phyloP scores from a whole-genome alignment of 768 basidiomycete species.

The Rhodotorula paludigena region DNA sequence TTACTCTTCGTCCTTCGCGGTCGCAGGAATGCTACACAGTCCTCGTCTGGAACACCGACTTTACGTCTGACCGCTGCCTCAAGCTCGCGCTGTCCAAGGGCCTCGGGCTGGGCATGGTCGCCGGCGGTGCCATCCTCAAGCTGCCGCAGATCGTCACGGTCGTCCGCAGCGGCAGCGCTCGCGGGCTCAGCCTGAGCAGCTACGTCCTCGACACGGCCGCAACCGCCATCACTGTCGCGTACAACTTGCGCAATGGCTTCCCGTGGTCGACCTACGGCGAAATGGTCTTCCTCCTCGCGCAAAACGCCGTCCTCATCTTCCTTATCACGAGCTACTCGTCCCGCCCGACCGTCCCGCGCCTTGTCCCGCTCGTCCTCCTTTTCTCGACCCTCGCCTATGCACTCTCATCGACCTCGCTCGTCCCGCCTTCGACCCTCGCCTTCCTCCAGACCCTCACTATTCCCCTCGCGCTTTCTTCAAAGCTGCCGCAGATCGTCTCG shows the following conservation, averaged over 20 bases:
- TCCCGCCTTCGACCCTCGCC: slow-evolving; percentile 56
- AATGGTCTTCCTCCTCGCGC: slow-evolving; percentile 69
- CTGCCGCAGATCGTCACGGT: slow-evolving; percentile 87
- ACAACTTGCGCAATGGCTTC: slow-evolving; percentile 76
- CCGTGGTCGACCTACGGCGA: slow-evolving; percentile 98
- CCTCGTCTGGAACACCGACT: slow-evolving; percentile 76
- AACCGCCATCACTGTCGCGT: slow-evolving; percentile 68
- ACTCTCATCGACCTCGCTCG: slow-evolving; percentile 43
- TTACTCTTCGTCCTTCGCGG: too few relatives aligned
- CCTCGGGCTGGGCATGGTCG: slow-evolving; percentile 83
- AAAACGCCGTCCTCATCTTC: slow-evolving; percentile 38
- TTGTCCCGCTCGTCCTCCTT: slow-evolving; percentile 48
- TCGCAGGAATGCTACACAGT: slow-evolving; percentile 83
- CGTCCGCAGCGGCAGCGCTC: slow-evolving; percentile 65
- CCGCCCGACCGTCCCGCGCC: slow-evolving; percentile 39
- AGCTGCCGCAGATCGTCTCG: slow-evolving; percentile 84
- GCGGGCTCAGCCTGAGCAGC: slow-evolving; percentile 78
- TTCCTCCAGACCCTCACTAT: slow-evolving; percentile 78
- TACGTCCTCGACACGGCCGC: slow-evolving; percentile 86
- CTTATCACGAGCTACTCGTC: slow-evolving; percentile 39
- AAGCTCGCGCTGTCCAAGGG: slow-evolving; percentile 90
- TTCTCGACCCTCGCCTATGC: slow-evolving; percentile 50
- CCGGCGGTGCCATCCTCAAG: slow-evolving; percentile 83
- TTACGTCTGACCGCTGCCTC: slow-evolving; percentile 72
- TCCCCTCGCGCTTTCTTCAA: slow-evolving; percentile 84